phyloP scores from a whole-genome alignment of 2,329 filamentous ascomycete genomes.

The Colletotrichum theobromicola region DNA sequence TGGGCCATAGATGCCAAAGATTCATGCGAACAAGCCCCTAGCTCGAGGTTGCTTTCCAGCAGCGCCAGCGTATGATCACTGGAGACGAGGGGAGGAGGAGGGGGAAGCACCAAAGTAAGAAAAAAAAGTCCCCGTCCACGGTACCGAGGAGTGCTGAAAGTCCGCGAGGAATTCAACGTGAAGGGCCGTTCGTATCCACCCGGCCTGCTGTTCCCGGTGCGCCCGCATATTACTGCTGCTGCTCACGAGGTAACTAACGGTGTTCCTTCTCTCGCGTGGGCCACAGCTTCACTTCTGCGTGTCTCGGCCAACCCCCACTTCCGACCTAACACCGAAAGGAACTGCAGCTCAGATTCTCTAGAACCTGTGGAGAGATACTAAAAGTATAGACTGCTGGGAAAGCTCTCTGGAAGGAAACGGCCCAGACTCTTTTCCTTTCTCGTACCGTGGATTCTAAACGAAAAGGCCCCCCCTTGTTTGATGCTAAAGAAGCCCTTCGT shows the following conservation, averaged over 20 bases:
- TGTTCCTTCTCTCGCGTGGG: background rate
- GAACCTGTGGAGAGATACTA: background rate
- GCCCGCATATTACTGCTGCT: background rate
- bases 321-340: background rate
- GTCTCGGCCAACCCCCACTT: background rate
- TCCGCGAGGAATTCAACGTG: constrained; percentile 4
- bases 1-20: background rate
- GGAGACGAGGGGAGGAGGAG: background rate
- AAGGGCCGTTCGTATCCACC: background rate
- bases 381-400: background rate
- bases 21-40: constrained; percentile 1
- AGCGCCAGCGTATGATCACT: background rate
- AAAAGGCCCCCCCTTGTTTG: too few species aligned
- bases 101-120: background rate
- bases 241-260: background rate
- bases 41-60: background rate
- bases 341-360: background rate
- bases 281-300: background rate
- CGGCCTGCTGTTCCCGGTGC: constrained; percentile 6
- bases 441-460: background rate
- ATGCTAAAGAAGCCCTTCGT: too few species aligned
- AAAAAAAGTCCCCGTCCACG: background rate
- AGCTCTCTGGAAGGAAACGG: background rate
- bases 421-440: background rate
- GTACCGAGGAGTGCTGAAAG: background rate